These are phyloP conservation scores for Saccharomycopsis fibuligera DNA, from an alignment of 805 yeast species.

Conservation along the genomic window DNA sequence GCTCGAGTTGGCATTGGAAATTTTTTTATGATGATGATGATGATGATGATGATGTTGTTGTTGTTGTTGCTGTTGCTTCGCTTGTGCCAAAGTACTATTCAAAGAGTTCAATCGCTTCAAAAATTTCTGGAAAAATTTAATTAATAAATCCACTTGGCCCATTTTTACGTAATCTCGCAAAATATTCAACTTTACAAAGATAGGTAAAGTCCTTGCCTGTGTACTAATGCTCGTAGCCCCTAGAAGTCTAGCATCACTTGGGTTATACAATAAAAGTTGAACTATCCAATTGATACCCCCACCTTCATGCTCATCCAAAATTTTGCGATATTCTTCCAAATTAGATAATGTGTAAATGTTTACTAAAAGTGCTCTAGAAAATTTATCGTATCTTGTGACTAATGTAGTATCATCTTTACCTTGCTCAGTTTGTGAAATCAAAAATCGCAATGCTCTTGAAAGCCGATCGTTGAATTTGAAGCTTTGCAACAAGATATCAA, in stretches of 20 bases:
- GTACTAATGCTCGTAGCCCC: too few species aligned
- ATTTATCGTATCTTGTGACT: not conserved
- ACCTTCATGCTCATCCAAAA: not conserved
- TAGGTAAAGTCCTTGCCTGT: too few species aligned
- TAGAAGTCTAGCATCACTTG: too few species aligned
- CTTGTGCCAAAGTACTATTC: not conserved
- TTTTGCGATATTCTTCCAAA: not conserved
- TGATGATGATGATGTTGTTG: not conserved
- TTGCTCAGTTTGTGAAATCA: too few species aligned
- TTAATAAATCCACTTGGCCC: not conserved
- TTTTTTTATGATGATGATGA: not conserved
- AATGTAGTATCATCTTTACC: not conserved
- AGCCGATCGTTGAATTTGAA: not conserved
- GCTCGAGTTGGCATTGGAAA: too few species aligned
- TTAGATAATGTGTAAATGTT: not conserved
- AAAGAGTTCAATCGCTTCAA: not conserved
- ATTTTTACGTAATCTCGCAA: too few species aligned
- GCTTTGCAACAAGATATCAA: not conserved
- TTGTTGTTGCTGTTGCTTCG: not conserved
- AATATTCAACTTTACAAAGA: too few species aligned
- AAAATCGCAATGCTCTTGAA: not conserved
- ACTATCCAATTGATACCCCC: not conserved
- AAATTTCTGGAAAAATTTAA: not conserved
- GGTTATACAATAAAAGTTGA: too few species aligned
- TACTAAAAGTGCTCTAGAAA: not conserved